phyloP scores from a whole-genome alignment of 2,329 filamentous ascomycete genomes.

The Ceratocystis diversiconidia region DNA sequence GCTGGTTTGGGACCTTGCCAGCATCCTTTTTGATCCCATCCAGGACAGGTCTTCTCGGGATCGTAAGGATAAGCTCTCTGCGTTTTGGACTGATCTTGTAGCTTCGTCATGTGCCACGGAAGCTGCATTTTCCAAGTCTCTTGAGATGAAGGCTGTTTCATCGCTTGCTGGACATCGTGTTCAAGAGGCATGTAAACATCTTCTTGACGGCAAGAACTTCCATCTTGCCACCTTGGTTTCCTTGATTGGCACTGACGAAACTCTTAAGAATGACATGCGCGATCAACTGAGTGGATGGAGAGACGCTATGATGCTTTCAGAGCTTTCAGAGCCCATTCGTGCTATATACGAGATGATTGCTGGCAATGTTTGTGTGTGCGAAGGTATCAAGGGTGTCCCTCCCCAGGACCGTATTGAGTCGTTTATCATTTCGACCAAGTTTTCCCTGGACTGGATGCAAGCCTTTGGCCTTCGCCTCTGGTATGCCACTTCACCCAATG shows the following conservation, averaged over 20 bases:
- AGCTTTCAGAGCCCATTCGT: slow-evolving; percentile 71
- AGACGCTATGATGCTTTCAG: slow-evolving; percentile 66
- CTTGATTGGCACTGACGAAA: slow-evolving; percentile 60
- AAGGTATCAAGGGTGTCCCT: slow-evolving; percentile 58
- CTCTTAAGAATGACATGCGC: slow-evolving; percentile 57
- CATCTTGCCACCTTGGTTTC: slow-evolving; percentile 74
- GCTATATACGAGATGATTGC: slow-evolving; percentile 80
- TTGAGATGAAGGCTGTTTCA: slow-evolving; percentile 73
- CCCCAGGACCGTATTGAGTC: slow-evolving; percentile 67
- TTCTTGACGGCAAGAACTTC: slow-evolving; percentile 63
- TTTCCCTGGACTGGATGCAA: slow-evolving; percentile 83
- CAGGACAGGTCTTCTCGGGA: slow-evolving; percentile 21
- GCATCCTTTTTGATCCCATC: slow-evolving; percentile 70
- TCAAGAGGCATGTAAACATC: slow-evolving; percentile 65
- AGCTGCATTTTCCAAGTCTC: slow-evolving; percentile 43
- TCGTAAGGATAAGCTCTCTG: slow-evolving; percentile 51
- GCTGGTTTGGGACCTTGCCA: slow-evolving; percentile 71
- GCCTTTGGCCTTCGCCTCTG: slow-evolving; percentile 83
- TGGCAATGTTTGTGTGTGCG: slow-evolving; percentile 72
- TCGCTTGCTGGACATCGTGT: slow-evolving; percentile 67
- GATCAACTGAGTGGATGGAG: slow-evolving; percentile 77
- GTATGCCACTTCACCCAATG: slow-evolving; percentile 60
- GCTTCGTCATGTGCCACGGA: slow-evolving; percentile 41
- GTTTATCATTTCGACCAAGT: slow-evolving; percentile 71
- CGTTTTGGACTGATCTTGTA: slow-evolving; percentile 53